Evolutionary conservation across 2,329 filamentous ascomycete species (phyloP).

Genomic region (Tetracladium maxilliforme): DNA sequence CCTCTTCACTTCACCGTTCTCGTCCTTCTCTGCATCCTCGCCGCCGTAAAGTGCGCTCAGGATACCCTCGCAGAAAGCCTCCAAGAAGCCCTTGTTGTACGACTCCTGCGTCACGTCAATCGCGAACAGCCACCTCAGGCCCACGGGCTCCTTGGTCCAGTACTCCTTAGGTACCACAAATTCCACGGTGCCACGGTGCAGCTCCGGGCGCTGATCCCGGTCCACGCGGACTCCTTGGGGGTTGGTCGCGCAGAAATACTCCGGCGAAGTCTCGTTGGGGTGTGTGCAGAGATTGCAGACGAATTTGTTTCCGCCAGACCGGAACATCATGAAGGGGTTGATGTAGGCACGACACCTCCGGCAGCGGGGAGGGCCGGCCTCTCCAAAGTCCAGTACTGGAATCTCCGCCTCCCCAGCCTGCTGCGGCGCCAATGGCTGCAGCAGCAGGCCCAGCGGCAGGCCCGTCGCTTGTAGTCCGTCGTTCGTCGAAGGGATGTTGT

Average conservation of each 20-base stretch:
- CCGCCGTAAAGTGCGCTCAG: conserved; percentile 69
- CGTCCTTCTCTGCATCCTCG: conserved; percentile 30
- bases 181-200: conserved; percentile 85
- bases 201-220: conserved; percentile 74
- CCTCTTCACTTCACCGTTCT: conserved; percentile 34
- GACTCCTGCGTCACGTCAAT: conserved; percentile 90
- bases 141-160: conserved; percentile 88
- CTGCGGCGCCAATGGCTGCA: conserved; percentile 76
- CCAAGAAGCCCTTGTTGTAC: conserved; percentile 78
- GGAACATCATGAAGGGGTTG: conserved; percentile 98
- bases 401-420: conserved; percentile 77
- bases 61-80: conserved; percentile 83
- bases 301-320: conserved; percentile 85
- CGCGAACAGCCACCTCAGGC: conserved; percentile 75
- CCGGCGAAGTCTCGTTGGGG: conserved; percentile 80
- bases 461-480: conserved; percentile 71
- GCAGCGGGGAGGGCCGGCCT: conserved; percentile 78
- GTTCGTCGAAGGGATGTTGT: conserved; percentile 73
- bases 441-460: conserved; percentile 70
- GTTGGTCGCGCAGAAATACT: conserved; percentile 88
- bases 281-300: conserved; percentile 98
- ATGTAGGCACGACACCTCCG: conserved; percentile 90
- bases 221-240: conserved; percentile 79
- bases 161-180: conserved; percentile 97
- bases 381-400: conserved; percentile 90